Percentiles rank a stretch among this genome's conserved stretches.
Conservation (phyloP, 257 asterid species). For the Plantago ovata region DNA sequence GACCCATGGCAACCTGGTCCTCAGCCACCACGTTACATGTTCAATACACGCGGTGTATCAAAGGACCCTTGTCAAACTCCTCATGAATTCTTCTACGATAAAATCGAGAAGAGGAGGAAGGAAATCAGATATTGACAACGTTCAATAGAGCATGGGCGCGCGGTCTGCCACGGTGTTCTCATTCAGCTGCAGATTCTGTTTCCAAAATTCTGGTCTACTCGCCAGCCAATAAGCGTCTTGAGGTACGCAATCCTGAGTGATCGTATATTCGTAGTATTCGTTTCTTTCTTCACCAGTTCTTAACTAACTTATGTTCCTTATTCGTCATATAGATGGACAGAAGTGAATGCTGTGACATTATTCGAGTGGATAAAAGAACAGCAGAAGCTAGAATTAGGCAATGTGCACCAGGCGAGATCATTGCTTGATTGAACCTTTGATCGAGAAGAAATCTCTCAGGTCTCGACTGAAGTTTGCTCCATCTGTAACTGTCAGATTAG, state of each 20-base stretch:
- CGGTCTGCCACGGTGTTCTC: neutral
- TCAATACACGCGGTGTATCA: conserved; percentile 1
- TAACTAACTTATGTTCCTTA: neutral
- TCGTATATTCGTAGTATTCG: too few species aligned
- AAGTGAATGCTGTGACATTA: conserved; percentile 30
- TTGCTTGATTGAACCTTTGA: conserved; percentile 15
- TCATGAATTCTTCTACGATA: conserved; percentile 1
- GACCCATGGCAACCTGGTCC: conserved; percentile 1
- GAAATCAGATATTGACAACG: neutral
- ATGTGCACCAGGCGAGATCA: conserved; percentile 17
- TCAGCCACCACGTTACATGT: conserved; percentile 2
- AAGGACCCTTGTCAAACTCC: neutral
- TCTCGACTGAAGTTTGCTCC: too few species aligned
- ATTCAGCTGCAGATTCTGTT: conserved; percentile 29
- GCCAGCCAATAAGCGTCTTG: conserved; percentile 24
- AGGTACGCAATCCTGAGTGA: conserved; percentile 27
- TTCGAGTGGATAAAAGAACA: neutral
- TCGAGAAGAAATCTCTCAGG: too few species aligned
- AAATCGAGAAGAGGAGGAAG: conserved; percentile 2
- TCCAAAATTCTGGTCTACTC: conserved; percentile 39
- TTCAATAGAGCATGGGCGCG: conserved; percentile 4
- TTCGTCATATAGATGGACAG: conserved; percentile 28
- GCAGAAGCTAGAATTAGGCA: conserved; percentile 24
- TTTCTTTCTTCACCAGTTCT: neutral
- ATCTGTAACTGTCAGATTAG: too few species aligned